Conservation (phyloP, 768 basidiomycete genomes). For the Hericium erinaceus region DNA sequence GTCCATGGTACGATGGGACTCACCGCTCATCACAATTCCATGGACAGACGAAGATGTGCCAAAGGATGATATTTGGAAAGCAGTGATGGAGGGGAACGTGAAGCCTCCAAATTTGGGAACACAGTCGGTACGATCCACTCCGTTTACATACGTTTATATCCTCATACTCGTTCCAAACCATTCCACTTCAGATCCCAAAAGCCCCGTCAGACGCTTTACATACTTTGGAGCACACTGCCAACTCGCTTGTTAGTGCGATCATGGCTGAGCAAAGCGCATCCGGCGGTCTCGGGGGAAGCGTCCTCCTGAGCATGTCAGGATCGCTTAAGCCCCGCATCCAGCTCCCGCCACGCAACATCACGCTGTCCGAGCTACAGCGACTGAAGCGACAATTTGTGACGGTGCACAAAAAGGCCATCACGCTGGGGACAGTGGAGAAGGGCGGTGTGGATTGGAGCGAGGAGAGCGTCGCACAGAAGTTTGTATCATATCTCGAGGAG, state of each 20-base stretch:
- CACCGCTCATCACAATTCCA: constrained; percentile 80
- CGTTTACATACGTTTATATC: background rate
- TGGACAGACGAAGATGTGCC: constrained; percentile 66
- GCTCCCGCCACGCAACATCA: constrained; percentile 63
- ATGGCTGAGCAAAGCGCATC: constrained; percentile 52
- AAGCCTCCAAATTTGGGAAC: constrained; percentile 88
- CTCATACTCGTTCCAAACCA: background rate
- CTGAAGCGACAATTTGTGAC: constrained; percentile 87
- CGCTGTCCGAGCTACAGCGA: constrained; percentile 82
- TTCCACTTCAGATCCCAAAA: constrained; percentile 49
- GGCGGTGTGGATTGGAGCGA: constrained; percentile 73
- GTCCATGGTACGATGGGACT: constrained; percentile 98
- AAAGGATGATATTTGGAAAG: constrained; percentile 66
- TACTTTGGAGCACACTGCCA: constrained; percentile 71
- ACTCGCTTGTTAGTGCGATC: constrained; percentile 61
- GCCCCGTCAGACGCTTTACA: constrained; percentile 86
- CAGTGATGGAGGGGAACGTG: constrained; percentile 67
- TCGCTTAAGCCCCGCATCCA: constrained; percentile 34
- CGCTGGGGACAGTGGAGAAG: constrained; percentile 70
- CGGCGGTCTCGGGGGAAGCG: constrained; percentile 38
- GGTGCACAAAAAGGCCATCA: constrained; percentile 84
- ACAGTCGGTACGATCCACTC: constrained; percentile 42
- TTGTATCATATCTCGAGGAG: constrained; percentile 65
- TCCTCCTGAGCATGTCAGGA: constrained; percentile 30
- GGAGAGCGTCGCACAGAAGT: constrained; percentile 58